Evolutionary conservation across 1,284 basidiomycete species (phyloP).

Genomic region (Sphaerobolus stellatus): DNA sequence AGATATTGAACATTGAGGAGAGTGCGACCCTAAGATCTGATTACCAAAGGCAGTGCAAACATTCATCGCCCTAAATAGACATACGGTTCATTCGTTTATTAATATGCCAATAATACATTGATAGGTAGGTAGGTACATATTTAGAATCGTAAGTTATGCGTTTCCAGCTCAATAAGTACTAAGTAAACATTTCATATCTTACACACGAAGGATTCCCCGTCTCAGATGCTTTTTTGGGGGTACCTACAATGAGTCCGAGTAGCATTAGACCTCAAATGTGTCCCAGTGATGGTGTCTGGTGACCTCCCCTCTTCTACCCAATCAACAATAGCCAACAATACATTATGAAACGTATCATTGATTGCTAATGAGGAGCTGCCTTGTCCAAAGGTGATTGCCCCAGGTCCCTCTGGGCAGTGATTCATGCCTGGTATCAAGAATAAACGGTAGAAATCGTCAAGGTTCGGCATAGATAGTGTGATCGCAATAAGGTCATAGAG

Average conservation of each 20-base stretch:
- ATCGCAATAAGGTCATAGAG: constrained; percentile 1
- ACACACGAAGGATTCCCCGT: constrained; percentile 2
- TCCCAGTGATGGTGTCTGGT: constrained; percentile 13
- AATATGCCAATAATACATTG: too few relatives aligned
- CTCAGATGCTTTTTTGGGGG: constrained; percentile 5
- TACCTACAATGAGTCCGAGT: constrained; percentile 13
- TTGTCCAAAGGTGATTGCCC: constrained; percentile 21
- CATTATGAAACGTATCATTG: constrained; percentile 13
- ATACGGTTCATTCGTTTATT: too few relatives aligned
- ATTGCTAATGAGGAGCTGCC: neutral
- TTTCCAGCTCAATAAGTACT: too few relatives aligned
- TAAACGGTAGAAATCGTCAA: constrained; percentile 18
- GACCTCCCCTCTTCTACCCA: constrained; percentile 17
- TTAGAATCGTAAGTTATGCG: too few relatives aligned
- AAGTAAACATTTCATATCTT: too few relatives aligned
- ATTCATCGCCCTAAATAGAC: too few relatives aligned
- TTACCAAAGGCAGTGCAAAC: too few relatives aligned
- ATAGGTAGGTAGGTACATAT: too few relatives aligned
- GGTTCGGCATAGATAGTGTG: neutral
- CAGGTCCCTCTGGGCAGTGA: constrained; percentile 32
- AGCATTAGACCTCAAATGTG: neutral
- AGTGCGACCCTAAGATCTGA: too few relatives aligned
- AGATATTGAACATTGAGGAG: too few relatives aligned
- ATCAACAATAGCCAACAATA: constrained; percentile 15
- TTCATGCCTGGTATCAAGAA: constrained; percentile 43